Conservation (phyloP, 257 asterid genomes). For the Solanum bulbocastanum region DNA sequence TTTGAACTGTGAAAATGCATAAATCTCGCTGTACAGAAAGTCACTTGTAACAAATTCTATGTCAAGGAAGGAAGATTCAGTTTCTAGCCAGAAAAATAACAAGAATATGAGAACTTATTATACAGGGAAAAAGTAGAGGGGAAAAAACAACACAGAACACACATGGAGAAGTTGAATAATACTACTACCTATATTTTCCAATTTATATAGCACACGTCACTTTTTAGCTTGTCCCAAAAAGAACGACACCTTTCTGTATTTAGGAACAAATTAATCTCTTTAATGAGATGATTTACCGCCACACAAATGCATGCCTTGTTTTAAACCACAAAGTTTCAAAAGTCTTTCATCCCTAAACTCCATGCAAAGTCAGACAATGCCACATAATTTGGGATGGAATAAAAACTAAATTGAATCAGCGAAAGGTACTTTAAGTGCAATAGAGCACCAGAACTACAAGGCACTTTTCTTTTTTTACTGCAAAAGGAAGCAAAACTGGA, state of each 20-base stretch:
- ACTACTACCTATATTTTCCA: background rate
- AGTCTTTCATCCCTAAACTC: background rate
- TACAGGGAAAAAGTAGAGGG: background rate
- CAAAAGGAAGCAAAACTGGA: background rate
- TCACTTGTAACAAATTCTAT: background rate
- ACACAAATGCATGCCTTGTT: background rate
- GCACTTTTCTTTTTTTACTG: background rate
- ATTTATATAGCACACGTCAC: background rate
- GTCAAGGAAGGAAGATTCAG: background rate
- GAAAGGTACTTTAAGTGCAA: background rate
- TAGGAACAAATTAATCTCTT: background rate
- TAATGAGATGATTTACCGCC: background rate
- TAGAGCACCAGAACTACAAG: background rate
- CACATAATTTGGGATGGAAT: background rate
- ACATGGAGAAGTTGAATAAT: background rate
- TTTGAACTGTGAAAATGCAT: background rate
- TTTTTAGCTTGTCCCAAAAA: background rate
- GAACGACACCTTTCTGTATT: background rate
- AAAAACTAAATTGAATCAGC: background rate
- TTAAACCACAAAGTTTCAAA: background rate
- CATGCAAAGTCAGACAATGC: background rate
- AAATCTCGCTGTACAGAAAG: background rate
- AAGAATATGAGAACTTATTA: background rate
- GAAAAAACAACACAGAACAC: background rate
- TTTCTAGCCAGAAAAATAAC: background rate